phyloP scores from a whole-genome alignment of 257 asterid genomes.

The Rhazya stricta region DNA sequence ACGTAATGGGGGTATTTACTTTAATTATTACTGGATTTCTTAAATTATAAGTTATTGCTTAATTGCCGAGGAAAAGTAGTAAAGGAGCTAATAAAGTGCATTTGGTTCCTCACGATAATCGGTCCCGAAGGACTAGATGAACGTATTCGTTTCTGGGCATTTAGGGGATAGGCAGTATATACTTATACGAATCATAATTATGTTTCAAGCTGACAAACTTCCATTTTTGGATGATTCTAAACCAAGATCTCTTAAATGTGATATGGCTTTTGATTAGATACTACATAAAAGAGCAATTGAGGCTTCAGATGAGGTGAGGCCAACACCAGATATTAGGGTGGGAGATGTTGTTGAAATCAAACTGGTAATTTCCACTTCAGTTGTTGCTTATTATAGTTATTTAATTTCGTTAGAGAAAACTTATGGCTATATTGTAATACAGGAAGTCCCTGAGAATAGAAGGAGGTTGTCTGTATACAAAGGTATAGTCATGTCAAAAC shows the following conservation, averaged over 20 bases:
- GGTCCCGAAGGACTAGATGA: background rate
- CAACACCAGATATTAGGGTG: constrained; percentile 74
- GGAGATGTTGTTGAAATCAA: constrained; percentile 90
- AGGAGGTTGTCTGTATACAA: constrained; percentile 70
- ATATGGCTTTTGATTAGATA: constrained; percentile 44
- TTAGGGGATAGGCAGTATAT: background rate
- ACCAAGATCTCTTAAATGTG: constrained; percentile 6
- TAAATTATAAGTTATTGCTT: background rate
- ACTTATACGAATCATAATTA: background rate
- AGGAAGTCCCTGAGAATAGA: constrained; percentile 89
- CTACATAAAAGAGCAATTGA: constrained; percentile 74
- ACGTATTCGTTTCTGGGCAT: background rate
- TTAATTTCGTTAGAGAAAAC: constrained; percentile 1
- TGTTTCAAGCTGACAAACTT: background rate
- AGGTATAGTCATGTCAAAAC: constrained; percentile 82
- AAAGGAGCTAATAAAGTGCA: background rate
- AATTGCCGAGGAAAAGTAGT: background rate
- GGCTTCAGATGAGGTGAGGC: constrained; percentile 61
- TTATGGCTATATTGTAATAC: constrained; percentile 14
- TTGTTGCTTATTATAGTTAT: background rate
- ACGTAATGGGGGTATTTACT: constrained; percentile 79
- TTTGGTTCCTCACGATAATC: background rate
- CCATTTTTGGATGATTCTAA: background rate
- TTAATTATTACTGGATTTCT: background rate
- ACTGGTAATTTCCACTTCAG: constrained; percentile 38